Conservation (phyloP, 768 basidiomycete genomes). For the Mycena maculata region DNA sequence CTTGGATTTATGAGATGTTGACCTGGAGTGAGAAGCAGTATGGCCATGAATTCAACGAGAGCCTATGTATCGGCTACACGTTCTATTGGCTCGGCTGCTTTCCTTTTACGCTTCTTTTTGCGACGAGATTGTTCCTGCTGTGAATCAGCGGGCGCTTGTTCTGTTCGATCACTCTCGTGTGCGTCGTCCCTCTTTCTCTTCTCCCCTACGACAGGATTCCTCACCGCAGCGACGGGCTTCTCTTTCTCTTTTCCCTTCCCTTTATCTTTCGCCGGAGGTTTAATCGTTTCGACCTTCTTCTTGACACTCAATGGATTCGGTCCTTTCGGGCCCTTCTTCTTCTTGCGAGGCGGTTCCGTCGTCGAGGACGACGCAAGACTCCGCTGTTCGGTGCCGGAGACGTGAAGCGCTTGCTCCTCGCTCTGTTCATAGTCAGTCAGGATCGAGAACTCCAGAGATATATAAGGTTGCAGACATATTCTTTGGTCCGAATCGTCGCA, state of each 20-base stretch:
- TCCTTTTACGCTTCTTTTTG: slow-evolving; percentile 29
- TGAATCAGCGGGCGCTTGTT: not conserved
- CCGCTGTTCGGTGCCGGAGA: slow-evolving; percentile 59
- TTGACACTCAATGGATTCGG: slow-evolving; percentile 95
- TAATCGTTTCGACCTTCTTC: slow-evolving; percentile 67
- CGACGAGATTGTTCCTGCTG: slow-evolving; percentile 26
- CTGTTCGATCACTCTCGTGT: not conserved
- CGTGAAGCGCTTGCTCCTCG: slow-evolving; percentile 71
- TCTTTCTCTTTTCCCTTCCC: slow-evolving; percentile 18
- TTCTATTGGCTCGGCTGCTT: not conserved
- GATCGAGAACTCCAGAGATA: not conserved
- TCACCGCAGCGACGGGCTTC: not conserved
- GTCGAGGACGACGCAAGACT: slow-evolving; percentile 52
- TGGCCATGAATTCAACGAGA: not conserved
- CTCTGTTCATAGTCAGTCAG: slow-evolving; percentile 52
- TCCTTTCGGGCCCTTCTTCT: slow-evolving; percentile 81
- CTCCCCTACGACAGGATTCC: slow-evolving; percentile 19
- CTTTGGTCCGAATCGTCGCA: slow-evolving; percentile 77
- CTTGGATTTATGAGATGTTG: not conserved
- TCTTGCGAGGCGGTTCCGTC: slow-evolving; percentile 57
- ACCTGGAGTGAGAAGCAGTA: too few relatives aligned
- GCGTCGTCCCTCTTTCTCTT: slow-evolving; percentile 32
- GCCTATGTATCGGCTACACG: not conserved
- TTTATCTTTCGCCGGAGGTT: slow-evolving; percentile 24
- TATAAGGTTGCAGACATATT: slow-evolving; percentile 46